These are phyloP conservation scores for Bidens hawaiensis DNA, from an alignment of 140 eudicot genomes.

Conservation along the genomic window DNA sequence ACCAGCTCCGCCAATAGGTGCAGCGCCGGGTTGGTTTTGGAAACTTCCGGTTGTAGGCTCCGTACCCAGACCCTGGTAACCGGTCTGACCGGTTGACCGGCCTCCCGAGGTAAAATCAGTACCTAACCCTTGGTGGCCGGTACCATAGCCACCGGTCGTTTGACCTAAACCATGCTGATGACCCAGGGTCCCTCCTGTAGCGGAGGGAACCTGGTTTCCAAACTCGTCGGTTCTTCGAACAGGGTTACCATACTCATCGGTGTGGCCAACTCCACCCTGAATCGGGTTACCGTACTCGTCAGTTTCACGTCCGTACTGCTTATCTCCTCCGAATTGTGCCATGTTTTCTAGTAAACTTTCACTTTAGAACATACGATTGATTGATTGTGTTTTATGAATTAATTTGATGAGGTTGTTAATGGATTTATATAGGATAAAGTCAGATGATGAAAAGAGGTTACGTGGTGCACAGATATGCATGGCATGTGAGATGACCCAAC, in stretches of 20 bases:
- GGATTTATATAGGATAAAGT: not conserved
- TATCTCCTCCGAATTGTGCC: slow-evolving; percentile 37
- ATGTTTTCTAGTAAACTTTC: slow-evolving; percentile 1
- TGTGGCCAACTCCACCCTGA: slow-evolving; percentile 27
- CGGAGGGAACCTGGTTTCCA: slow-evolving; percentile 29
- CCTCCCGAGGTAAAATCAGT: not conserved
- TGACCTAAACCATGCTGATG: not conserved
- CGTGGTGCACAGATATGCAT: slow-evolving; percentile 1
- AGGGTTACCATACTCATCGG: slow-evolving; percentile 40
- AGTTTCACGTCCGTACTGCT: slow-evolving; percentile 21
- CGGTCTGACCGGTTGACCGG: slow-evolving; percentile 13
- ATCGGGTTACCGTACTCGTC: slow-evolving; percentile 39
- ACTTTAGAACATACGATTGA: not conserved
- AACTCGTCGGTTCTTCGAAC: not conserved
- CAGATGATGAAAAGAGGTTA: not conserved
- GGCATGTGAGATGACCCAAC: not conserved
- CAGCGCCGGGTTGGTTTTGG: slow-evolving; percentile 29
- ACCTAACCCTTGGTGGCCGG: slow-evolving; percentile 10
- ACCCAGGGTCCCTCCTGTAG: slow-evolving; percentile 16
- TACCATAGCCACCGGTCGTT: not conserved
- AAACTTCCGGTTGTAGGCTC: not conserved
- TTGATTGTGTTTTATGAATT: not conserved
- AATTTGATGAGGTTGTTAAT: not conserved
- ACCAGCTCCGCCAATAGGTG: slow-evolving; percentile 7
- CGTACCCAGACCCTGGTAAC: slow-evolving; percentile 11